Evolutionary conservation across 2,329 filamentous ascomycete genomes (phyloP).

Genomic region (Canariomyces notabilis): DNA sequence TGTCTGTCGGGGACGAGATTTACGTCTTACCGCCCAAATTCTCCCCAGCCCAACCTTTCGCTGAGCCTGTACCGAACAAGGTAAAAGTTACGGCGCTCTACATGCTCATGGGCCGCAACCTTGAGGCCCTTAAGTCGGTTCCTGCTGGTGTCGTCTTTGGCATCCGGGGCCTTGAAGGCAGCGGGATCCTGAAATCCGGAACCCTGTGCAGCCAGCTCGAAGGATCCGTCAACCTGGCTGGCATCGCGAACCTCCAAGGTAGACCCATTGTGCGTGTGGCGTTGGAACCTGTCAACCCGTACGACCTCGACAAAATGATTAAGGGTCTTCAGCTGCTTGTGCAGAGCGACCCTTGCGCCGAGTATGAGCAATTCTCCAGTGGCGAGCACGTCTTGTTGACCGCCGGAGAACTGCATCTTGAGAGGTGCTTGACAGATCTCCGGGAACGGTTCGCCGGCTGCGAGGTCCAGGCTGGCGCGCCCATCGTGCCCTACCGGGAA

Average conservation of each 20-base stretch:
- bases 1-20: conserved; percentile 83
- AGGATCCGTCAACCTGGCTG: conserved; percentile 85
- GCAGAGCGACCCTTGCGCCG: conserved; percentile 90
- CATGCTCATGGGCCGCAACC: conserved; percentile 86
- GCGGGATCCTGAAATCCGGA: conserved; percentile 86
- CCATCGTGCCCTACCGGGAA: conserved; percentile 94
- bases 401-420: conserved; percentile 88
- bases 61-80: conserved; percentile 68
- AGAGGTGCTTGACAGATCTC: conserved; percentile 88
- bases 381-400: conserved; percentile 95
- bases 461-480: conserved; percentile 87
- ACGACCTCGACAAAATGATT: conserved; percentile 93
- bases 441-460: conserved; percentile 89
- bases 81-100: conserved; percentile 85
- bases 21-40: conserved; percentile 94
- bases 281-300: conserved; percentile 86
- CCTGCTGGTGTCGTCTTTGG: conserved; percentile 94
- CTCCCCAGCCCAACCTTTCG: conserved; percentile 70
- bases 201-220: conserved; percentile 85
- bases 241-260: conserved; percentile 67
- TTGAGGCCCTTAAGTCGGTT: conserved; percentile 77
- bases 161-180: conserved; percentile 81
- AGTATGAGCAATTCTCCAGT: conserved; percentile 88
- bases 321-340: conserved; percentile 79
- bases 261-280: conserved; percentile 94